Evolutionary conservation across 2,329 filamentous ascomycete genomes (phyloP), one percentile per base, ranked within the genome.

Genomic region (Phialophora chinensis): DNA sequence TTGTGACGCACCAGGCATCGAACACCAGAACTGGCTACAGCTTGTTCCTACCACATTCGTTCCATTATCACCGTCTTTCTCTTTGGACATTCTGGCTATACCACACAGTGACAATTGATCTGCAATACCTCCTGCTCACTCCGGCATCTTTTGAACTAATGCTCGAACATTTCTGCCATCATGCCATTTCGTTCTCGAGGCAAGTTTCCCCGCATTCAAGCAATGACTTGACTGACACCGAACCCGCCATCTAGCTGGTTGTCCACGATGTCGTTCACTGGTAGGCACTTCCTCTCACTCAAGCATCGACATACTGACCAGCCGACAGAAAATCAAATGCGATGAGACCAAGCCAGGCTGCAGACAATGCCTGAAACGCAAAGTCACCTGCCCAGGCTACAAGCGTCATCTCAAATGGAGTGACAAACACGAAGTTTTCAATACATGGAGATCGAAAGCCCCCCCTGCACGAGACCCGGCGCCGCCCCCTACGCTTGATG

Each of bases 321-420:
- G 29, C 5, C 23, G 23, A 25, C 52, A 66, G 63, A 66, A 69
- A 29, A 65, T 74, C n/a, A 74, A 75, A 60, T 75, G 73, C 49
- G 72, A 75, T 60, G 72, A 75, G 60, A 67, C 70, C 12, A 68
- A 64, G 57, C 73, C 73, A 10, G 52, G 61, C 54, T 74, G 73
- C 58, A 58, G 61, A 31, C 68, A 68, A 54, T 74, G 72, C 58
- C 50, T 69, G 20, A 69, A 69, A 25, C 66, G 72, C 23, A 71
- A 71, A 52, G 63, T 70, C 47, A 27, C 29, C 20, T 75, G 73
- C 54, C 63, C 63, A 12, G 63, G 63, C 35, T 66, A 66, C 58
- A 61, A 62, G 58, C 63, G 63, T 31, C 29, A 56, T 57, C 58
- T 66, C 47, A 66, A 50, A 62, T 66, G 63, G 63, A 66, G 63